These are phyloP conservation scores for Phytophthora hybrid DNA, from an alignment of 352 stramenopile genomes.

Conservation along the genomic window DNA sequence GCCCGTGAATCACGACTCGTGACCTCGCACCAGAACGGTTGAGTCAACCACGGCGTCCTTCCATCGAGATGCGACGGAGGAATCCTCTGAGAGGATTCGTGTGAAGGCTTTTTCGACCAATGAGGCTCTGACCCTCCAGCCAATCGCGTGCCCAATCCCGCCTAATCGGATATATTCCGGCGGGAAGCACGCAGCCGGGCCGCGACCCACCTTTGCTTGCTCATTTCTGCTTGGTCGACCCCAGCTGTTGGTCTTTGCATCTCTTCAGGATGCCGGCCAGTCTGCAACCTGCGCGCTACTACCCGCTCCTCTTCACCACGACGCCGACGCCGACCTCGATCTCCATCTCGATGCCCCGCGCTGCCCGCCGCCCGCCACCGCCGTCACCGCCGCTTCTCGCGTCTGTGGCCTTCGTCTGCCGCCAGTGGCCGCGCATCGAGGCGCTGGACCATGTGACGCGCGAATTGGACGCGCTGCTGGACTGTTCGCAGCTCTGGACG, in stretches of 20 bases:
- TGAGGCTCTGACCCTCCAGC: background rate
- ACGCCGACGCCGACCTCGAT: background rate
- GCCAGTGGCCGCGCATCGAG: too few relatives aligned
- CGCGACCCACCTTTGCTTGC: background rate
- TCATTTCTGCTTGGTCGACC: slow-evolving; percentile 11
- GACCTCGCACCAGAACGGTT: slow-evolving; percentile 13
- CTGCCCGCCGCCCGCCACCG: background rate
- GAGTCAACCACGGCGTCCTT: slow-evolving; percentile 17
- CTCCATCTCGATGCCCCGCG: background rate
- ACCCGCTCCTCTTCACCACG: background rate
- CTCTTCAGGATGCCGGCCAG: background rate
- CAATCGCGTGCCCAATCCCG: background rate
- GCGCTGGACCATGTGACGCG: background rate
- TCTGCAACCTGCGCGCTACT: slow-evolving; percentile 15
- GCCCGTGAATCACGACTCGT: background rate
- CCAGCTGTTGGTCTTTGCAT: background rate
- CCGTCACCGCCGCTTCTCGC: too few relatives aligned
- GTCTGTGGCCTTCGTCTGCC: too few relatives aligned
- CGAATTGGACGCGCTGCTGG: slow-evolving; percentile 34
- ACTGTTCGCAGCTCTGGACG: slow-evolving; percentile 19
- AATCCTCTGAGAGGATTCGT: background rate
- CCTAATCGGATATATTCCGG: background rate
- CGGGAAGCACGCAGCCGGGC: background rate
- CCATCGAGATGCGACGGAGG: background rate
- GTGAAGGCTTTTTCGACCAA: background rate